Evolutionary conservation across 23 red algal species (phyloP).

Genomic region (Agarophyton chilense): DNA sequence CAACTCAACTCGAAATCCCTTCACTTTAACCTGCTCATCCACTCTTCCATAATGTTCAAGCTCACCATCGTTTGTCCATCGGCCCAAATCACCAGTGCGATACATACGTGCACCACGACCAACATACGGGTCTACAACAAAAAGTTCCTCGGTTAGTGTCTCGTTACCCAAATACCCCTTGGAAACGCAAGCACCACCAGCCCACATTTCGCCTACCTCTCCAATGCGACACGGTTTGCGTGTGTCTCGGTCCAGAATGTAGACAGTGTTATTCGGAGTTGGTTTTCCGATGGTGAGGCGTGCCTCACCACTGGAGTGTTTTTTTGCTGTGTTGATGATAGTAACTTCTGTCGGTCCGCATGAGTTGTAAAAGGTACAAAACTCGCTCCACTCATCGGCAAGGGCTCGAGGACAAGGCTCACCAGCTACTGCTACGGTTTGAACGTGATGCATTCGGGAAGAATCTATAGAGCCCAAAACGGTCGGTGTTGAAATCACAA

Average conservation of each 20-base stretch:
- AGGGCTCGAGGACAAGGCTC: conserved; percentile 37
- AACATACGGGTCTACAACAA: conserved; percentile 18
- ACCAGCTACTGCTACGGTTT: conserved; percentile 48
- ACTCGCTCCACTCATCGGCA: conserved; percentile 33
- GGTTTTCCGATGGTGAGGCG: conserved; percentile 41
- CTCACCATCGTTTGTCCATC: conserved; percentile 32
- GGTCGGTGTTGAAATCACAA: conserved; percentile 39
- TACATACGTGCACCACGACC: conserved; percentile 29
- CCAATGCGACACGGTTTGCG: conserved; percentile 21
- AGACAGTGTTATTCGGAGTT: conserved; percentile 51
- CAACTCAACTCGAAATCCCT: conserved; percentile 46
- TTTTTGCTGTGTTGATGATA: conserved; percentile 50
- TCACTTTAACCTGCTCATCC: conserved; percentile 49
- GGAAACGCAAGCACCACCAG: conserved; percentile 34
- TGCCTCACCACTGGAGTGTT: neutral
- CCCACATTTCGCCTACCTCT: conserved; percentile 56
- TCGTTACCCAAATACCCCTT: conserved; percentile 21
- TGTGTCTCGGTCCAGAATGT: conserved; percentile 2
- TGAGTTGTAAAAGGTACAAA: conserved; percentile 55
- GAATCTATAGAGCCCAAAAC: conserved; percentile 26
- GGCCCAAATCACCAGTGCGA: conserved; percentile 38
- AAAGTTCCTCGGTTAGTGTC: conserved; percentile 9
- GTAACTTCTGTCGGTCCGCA: conserved; percentile 50
- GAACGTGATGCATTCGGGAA: conserved; percentile 21
- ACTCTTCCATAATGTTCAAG: conserved; percentile 50